Evolutionary conservation across 2,329 filamentous ascomycete species (phyloP), one percentile per base, ranked within the genome.

Genomic region (Parastagonospora nodorum): DNA sequence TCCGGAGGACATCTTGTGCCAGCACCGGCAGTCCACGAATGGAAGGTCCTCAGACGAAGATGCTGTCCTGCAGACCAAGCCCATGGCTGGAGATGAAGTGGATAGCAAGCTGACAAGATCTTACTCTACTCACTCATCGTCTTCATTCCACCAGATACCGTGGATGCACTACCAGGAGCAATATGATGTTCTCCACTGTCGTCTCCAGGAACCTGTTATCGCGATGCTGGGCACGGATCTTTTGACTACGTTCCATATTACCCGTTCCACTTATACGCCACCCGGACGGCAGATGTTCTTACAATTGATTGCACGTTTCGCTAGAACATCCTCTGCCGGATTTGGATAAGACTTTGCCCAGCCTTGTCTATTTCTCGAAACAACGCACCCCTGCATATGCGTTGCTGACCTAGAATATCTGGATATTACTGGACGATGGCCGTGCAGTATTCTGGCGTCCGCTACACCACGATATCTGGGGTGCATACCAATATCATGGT

Each of bases 231-330:
- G 39, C 44, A 47, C 57, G 54, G 57, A 45, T 51, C 44, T 53
- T 30, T 46, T 40, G 47, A 51, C 42, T 42, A 43, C 16, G 38
- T 55, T 41, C 45, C 45, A 58, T 53, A 60, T 58, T 58, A 60
- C 46, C 48, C 53, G 44, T 35, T 40, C 38, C 49, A 54, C 42
- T 15, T 40, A 54, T 28, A 54, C 42, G 24, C 42, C 49, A 45
- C 44, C 53, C 50, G 58, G 50, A 50, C 36, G 28, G 40, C 37
- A 39, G 41, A 49, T 42, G 36, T 24, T 28, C 39, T 28, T 19
- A 16, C 33, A 44, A 42, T 51, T 57, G 39, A 50, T 55, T 58
- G 53, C 52, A 47, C 42, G 29, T 37, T 42, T 30, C 45, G 42
- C 45, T 33, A 33, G 15, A 36, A 8, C 12, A 19, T 15, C 10